Base-by-base conservation (phyloP, 169 alveolate species). In the Plasmodium vinckei region DNA sequence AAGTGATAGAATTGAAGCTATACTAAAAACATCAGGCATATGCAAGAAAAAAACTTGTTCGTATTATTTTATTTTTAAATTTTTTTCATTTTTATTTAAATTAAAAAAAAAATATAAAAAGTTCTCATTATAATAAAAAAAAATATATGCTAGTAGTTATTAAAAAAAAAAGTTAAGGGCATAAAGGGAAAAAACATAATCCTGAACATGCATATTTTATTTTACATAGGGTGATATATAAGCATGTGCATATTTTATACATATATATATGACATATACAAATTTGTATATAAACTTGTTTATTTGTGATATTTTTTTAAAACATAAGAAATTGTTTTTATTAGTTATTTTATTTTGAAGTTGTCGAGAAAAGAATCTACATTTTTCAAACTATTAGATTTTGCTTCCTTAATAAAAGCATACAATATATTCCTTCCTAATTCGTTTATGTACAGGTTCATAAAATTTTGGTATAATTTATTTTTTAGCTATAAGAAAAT, bases 381-480 rank as follows among this genome's bases (percentile, higher is more conserved):
- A 21, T 67, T 51, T 79, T 57, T 79, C 19, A 42, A 15, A 21
- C 82, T 65, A 39, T 79, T 79, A 21, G n/a, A 27, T 17, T 46
- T 53, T 57, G 89, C 47, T 47, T 79, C 89, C 21, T 46, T 39
- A 7, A 79, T 79, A 39, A 79, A 79, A 19, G 89, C 57, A 21
- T 79, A 65, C 63, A 79, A 61, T n/a, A 79, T 79, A 44, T 59
- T 79, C 25, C 67, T 79, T 19, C 89, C 89, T 25, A 79, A 21
- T 44, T 79, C 75, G 39, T 46, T 67, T 65, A 79, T 79, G 82
- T 79, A 79, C 65, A 79, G 19, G 54, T 69, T 51, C 89, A 79
- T 79, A 57, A 79, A 79, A 44, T 79, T 79, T 33, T 79, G 89
- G 33, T 79, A 79, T 65, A 79, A 44, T 39, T 10, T 65, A 59